Base-by-base conservation (phyloP, 2,329 filamentous ascomycete genomes). In the Alternaria arbusti region DNA sequence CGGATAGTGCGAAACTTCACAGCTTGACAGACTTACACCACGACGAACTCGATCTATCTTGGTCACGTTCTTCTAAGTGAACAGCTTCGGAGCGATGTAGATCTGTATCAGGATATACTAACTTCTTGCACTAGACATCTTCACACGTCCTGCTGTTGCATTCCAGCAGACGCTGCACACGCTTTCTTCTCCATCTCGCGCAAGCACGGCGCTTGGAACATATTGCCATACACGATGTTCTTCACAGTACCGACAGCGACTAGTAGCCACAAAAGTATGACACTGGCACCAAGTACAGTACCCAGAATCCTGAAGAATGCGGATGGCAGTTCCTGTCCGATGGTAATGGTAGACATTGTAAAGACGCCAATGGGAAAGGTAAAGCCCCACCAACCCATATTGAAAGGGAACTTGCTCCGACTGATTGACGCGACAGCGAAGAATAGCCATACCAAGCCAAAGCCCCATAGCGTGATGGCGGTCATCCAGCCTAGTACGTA, bases 361-460 rank as follows among this genome's bases (percentile, higher is more conserved):
- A 71, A 74, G 2, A 88, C 86, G 2, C 87, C 87, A 13, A 87
- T 69, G 0, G 86, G 87, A 68, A 89, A 89, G 0, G 84, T 87
- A 59, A 88, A 88, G 1, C 85, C 85, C 86, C 86, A 89, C 86
- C 86, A 87, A 6, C 87, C 87, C 76, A 89, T 86, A 70, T 89
- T 88, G 75, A 89, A 88, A 0, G 86, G 85, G 66, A 88, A 86
- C 47, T 71, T 75, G 49, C 72, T 77, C 28, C 78, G 74, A 23
- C 74, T 75, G 59, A 87, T 82, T 28, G 81, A 82, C 2, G 83
- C 82, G 0, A 86, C 64, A 0, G 86, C 86, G 68, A 86, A 84
- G 66, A 85, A 83, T 15, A 87, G 74, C 86, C 86, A 88, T 1
- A 86, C 79, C 0, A 87, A 70, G 0, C 81, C 85, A 64, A 86